Evolutionary conservation across 2,329 filamentous ascomycete genomes (phyloP).

Genomic region (Escovopsis sp.): DNA sequence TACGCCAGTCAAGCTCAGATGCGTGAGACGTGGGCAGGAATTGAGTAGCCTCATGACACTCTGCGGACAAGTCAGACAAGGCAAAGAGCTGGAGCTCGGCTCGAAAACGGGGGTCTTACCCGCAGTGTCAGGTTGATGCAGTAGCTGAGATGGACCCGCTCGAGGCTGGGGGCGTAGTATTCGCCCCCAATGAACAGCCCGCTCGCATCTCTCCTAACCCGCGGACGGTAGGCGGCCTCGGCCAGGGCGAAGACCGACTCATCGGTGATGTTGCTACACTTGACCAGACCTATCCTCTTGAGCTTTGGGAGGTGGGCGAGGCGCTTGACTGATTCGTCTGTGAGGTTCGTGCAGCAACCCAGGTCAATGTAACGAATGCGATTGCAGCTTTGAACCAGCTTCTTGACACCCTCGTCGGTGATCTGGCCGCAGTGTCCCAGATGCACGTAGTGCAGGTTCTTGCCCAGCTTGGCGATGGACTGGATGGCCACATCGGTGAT

Average conservation of each 20-base stretch:
- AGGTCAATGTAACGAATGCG: conserved; percentile 94
- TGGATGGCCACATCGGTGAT: conserved; percentile 82
- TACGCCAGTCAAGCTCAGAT: conserved; percentile 87
- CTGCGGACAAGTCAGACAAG: conserved; percentile 30
- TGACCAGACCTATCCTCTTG: conserved; percentile 87
- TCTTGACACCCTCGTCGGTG: conserved; percentile 76
- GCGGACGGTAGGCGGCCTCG: conserved; percentile 44
- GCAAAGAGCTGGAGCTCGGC: background rate
- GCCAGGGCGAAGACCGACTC: conserved; percentile 76
- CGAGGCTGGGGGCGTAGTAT: conserved; percentile 52
- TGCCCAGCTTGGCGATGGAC: conserved; percentile 77
- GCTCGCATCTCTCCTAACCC: conserved; percentile 32
- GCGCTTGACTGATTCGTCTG: conserved; percentile 71
- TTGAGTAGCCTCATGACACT: conserved; percentile 84
- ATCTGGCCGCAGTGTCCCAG: conserved; percentile 86
- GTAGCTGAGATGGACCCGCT: conserved; percentile 92
- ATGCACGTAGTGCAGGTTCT: conserved; percentile 94
- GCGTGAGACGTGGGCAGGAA: conserved; percentile 80
- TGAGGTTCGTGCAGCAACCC: conserved; percentile 83
- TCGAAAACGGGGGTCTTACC: conserved; percentile 34
- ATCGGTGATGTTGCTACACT: conserved; percentile 83
- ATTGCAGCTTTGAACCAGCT: conserved; percentile 73
- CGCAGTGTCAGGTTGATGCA: conserved; percentile 71
- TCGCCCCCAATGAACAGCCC: conserved; percentile 35
- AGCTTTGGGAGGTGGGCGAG: conserved; percentile 82